These are phyloP conservation scores for Eimeria brunetti DNA, from an alignment of 169 alveolate genomes.

Conservation along the genomic window DNA sequence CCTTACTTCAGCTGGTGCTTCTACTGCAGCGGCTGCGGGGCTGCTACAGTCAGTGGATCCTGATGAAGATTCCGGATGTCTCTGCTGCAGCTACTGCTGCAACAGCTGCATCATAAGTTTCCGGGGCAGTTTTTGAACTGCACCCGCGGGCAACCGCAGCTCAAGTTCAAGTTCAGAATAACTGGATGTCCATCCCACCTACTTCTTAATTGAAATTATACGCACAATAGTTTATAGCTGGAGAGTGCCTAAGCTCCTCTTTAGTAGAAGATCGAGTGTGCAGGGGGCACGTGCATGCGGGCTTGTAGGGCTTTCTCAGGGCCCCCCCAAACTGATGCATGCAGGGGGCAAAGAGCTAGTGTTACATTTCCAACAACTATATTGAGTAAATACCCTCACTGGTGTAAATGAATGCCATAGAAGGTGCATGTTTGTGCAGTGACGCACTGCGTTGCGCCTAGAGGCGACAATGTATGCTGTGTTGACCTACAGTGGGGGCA, in stretches of 20 bases:
- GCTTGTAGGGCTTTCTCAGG: background rate
- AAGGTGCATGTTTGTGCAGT: background rate
- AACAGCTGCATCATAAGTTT: background rate
- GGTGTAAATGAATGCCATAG: background rate
- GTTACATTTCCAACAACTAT: background rate
- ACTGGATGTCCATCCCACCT: background rate
- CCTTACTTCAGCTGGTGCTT: background rate
- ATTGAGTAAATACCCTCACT: background rate
- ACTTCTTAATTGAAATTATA: background rate
- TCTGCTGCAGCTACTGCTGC: background rate
- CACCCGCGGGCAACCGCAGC: background rate
- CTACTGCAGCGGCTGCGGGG: background rate
- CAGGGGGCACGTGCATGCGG: background rate
- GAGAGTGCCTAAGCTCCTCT: background rate
- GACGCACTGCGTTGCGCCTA: background rate
- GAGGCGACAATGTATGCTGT: constrained; percentile 1
- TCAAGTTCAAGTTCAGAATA: background rate
- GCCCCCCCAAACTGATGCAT: background rate
- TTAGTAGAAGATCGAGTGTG: background rate
- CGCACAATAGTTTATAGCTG: background rate
- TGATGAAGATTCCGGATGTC: background rate
- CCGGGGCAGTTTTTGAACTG: background rate
- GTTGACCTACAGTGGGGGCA: constrained; percentile 10
- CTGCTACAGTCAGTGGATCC: background rate
- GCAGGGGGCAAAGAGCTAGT: background rate